Percentiles rank a stretch among this genome's conserved stretches.
phyloP scores from a whole-genome alignment of 202 grass and related monocot genomes.

The Bolboschoenoplectus hybrid region DNA sequence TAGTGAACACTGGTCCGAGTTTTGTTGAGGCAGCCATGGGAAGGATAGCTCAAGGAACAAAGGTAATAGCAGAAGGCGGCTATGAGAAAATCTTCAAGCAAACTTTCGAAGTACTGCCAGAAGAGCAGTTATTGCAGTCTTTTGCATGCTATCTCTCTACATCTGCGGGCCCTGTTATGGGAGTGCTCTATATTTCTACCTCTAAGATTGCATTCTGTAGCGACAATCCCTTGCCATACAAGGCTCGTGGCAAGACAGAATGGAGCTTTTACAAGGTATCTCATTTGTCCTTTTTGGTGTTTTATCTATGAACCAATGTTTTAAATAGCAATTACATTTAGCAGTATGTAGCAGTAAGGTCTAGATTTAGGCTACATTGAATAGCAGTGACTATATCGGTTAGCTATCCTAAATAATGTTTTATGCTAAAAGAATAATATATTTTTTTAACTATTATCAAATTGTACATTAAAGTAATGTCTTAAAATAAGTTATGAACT shows the following conservation, averaged over 20 bases:
- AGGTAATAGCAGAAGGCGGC: conserved; percentile 97
- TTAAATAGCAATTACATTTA: neutral
- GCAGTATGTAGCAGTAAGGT: neutral
- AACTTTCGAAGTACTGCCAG: conserved; percentile 78
- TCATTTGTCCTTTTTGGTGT: neutral
- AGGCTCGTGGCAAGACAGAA: conserved; percentile 84
- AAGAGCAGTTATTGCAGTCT: conserved; percentile 82
- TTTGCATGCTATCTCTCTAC: conserved; percentile 96
- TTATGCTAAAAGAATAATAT: neutral
- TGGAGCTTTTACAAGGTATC: conserved; percentile 98
- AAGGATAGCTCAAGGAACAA: conserved; percentile 96
- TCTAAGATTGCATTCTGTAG: conserved; percentile 94
- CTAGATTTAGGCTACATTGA: neutral
- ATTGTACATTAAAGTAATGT: neutral
- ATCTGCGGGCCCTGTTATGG: conserved; percentile 97
- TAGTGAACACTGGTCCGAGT: conserved; percentile 97
- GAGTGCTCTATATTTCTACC: conserved; percentile 97
- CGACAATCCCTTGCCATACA: conserved; percentile 95
- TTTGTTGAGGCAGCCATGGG: conserved; percentile 96
- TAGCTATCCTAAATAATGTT: neutral
- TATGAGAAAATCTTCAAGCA: conserved; percentile 97
- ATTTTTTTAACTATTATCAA: neutral
- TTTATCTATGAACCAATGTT: conserved; percentile 3
- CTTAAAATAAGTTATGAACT: neutral
- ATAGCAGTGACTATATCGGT: neutral